Conservation (phyloP, 108 stramenopile genomes). For the Aurantiochytrium sp. region DNA sequence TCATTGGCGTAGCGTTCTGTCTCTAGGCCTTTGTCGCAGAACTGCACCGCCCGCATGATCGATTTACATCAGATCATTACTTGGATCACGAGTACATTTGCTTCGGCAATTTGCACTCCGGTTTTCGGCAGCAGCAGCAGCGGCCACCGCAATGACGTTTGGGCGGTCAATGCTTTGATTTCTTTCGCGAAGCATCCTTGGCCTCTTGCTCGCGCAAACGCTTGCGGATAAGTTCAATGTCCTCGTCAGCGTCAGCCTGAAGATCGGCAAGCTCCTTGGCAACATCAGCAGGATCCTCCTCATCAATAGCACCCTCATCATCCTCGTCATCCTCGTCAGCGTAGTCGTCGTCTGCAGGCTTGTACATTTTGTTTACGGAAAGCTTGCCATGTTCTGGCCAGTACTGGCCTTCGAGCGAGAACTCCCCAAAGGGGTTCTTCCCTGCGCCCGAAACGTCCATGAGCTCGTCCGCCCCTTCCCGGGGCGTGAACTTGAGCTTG, state of each 20-base stretch:
- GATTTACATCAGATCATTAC: no score
- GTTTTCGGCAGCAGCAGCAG: no score
- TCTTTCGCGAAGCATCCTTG: background rate
- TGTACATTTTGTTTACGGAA: background rate
- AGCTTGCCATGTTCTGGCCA: background rate
- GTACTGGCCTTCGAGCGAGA: background rate
- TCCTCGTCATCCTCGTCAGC: slow-evolving; percentile 3
- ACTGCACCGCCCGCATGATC: no score
- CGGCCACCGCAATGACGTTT: no score
- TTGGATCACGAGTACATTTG: no score
- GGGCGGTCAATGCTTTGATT: background rate
- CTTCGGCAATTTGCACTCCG: no score
- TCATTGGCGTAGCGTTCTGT: no score
- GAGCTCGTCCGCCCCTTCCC: background rate
- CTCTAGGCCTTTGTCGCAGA: no score
- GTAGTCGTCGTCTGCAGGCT: background rate
- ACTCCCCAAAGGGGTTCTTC: background rate
- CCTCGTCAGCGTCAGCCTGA: background rate
- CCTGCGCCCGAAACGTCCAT: background rate
- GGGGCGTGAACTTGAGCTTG: background rate
- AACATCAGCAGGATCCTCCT: background rate
- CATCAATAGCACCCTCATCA: background rate
- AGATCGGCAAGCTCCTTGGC: slow-evolving; percentile 13
- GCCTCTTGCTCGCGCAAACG: background rate
- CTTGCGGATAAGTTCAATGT: background rate